Evolutionary conservation across 1,284 basidiomycete species (phyloP).

Genomic region (Wolfiporia cocos): DNA sequence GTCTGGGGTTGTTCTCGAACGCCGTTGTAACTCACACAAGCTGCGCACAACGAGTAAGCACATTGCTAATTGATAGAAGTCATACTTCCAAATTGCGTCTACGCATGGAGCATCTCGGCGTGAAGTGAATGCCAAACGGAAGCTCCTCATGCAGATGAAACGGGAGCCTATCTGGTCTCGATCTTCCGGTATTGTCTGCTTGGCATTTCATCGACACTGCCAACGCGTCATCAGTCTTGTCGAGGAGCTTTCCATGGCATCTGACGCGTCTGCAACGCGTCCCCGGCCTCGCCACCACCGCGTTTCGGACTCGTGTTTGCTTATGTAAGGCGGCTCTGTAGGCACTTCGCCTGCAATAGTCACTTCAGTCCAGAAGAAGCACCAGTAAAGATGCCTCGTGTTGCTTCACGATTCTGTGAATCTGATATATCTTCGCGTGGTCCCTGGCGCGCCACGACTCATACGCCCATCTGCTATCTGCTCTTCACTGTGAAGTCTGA

Average conservation of each 20-base stretch:
- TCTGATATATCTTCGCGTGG: constrained; percentile 1
- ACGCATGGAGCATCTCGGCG: too few relatives aligned
- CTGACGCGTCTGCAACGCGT: background rate
- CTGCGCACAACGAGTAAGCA: too few relatives aligned
- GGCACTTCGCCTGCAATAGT: constrained; percentile 8
- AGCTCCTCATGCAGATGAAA: too few relatives aligned
- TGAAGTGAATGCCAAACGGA: too few relatives aligned
- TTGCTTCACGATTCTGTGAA: constrained; percentile 7
- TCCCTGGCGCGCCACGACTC: background rate
- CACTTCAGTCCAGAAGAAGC: constrained; percentile 5
- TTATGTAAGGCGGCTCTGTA: constrained; percentile 13
- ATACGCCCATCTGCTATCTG: constrained; percentile 7
- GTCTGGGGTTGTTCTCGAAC: too few relatives aligned
- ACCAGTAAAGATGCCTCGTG: constrained; percentile 17
- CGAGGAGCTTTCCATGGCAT: background rate
- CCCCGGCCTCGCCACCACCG: constrained; percentile 19
- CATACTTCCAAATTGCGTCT: too few relatives aligned
- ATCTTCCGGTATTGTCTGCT: too few relatives aligned
- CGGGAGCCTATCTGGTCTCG: too few relatives aligned
- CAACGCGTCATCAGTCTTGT: too few relatives aligned
- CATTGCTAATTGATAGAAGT: too few relatives aligned
- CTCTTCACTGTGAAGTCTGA: constrained; percentile 10
- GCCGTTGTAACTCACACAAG: too few relatives aligned
- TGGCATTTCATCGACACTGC: too few relatives aligned
- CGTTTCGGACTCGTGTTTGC: constrained; percentile 20